A percentile compares a stretch with the other conserved stretches of the same genome.
Conservation (phyloP, 2,329 filamentous ascomycete species). For the Aspergillus texensis region DNA sequence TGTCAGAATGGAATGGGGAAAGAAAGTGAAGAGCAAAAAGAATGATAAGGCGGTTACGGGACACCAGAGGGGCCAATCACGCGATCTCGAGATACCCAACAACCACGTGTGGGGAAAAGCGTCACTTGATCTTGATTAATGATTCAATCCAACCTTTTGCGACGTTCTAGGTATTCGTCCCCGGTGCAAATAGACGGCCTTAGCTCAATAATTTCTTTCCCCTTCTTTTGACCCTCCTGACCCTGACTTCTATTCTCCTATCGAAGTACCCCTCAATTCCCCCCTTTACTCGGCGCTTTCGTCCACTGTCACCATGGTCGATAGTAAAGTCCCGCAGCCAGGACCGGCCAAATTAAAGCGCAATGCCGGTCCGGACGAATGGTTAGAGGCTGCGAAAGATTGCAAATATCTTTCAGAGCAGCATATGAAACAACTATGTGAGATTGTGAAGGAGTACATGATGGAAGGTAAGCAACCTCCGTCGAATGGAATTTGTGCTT, state of each 20-base stretch:
- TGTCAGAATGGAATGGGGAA: not conserved
- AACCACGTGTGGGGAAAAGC: constrained; percentile 12
- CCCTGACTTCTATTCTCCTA: not conserved
- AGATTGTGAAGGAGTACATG: constrained; percentile 97
- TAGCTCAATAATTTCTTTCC: not conserved
- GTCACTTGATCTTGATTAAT: constrained; percentile 2
- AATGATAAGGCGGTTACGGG: constrained; percentile 11
- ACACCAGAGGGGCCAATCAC: constrained; percentile 18
- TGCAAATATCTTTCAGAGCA: constrained; percentile 95
- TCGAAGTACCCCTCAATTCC: not conserved
- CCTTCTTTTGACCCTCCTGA: not conserved
- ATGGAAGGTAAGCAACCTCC: constrained; percentile 76
- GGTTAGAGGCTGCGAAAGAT: constrained; percentile 94
- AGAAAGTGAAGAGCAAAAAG: not conserved
- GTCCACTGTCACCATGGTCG: constrained; percentile 35
- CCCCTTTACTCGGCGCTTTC: constrained; percentile 1
- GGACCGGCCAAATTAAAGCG: constrained; percentile 83
- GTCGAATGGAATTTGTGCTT: not conserved
- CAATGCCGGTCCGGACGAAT: constrained; percentile 88
- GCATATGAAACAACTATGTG: constrained; percentile 98
- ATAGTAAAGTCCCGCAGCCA: constrained; percentile 75
- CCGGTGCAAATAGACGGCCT: not conserved
- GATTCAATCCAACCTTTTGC: not conserved
- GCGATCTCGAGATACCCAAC: constrained; percentile 6
- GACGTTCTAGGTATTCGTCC: not conserved